These are phyloP conservation scores for Geoglossum cookeanum DNA, from an alignment of 2,329 filamentous ascomycete species.

Conservation along the genomic window DNA sequence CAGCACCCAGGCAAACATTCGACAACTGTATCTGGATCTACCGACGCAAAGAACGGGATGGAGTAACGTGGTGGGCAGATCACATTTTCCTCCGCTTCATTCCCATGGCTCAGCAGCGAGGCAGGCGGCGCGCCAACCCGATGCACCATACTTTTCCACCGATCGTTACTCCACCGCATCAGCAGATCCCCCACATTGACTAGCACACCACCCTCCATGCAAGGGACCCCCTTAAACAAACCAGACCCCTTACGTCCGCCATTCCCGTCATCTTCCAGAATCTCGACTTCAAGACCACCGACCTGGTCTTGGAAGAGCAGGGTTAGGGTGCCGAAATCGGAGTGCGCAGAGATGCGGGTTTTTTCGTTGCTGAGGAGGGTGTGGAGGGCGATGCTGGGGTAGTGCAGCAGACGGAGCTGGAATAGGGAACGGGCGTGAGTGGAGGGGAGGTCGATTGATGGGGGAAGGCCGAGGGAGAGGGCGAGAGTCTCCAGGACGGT, in stretches of 20 bases:
- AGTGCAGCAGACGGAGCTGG: conserved; percentile 52
- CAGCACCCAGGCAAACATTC: conserved; percentile 21
- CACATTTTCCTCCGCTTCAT: conserved; percentile 9
- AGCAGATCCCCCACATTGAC: conserved; percentile 6
- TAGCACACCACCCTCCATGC: conserved; percentile 1
- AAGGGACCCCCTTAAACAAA: neutral
- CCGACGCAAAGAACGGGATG: conserved; percentile 23
- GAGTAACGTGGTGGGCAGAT: conserved; percentile 17
- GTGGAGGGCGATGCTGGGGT: conserved; percentile 45
- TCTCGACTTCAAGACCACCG: conserved; percentile 4
- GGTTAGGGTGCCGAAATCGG: conserved; percentile 34
- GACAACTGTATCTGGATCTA: conserved; percentile 11
- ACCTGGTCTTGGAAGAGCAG: conserved; percentile 4
- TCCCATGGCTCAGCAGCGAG: neutral
- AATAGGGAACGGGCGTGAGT: conserved; percentile 22
- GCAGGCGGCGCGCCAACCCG: conserved; percentile 68
- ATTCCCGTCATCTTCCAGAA: neutral
- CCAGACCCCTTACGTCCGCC: neutral
- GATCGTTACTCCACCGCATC: conserved; percentile 40
- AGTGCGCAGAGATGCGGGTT: conserved; percentile 62
- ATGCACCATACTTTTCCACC: conserved; percentile 77
- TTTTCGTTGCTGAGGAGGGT: conserved; percentile 46
- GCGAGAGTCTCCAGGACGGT: conserved; percentile 14
- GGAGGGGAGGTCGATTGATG: conserved; percentile 48
- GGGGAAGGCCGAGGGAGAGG: conserved; percentile 12